Evolutionary conservation across 352 stramenopile species (phyloP), one percentile per base, ranked within the genome.

Genomic region (Globisporangium echinulatum): DNA sequence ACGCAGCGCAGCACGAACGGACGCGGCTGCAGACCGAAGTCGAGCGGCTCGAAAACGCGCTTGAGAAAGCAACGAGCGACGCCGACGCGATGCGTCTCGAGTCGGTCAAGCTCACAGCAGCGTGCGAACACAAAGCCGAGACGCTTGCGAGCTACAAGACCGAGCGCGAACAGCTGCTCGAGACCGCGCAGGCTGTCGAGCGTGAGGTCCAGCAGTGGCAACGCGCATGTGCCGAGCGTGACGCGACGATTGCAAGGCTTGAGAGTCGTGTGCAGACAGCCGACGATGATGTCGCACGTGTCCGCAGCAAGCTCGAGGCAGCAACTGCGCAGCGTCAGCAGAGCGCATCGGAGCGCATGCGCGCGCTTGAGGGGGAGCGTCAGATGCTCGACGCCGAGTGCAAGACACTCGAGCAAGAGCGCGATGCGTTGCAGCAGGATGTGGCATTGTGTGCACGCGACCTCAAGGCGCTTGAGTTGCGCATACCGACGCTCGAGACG

Each of bases 381-480:
- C 67, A 75, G 19, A 54, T 62, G 7, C 71, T 84, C n/a, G 80
- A 90, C 54, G 52, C 78, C 37, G 71, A 87, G 36, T 85, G 85
- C 48, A 72, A 77, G 17, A 54, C 64, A 7, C 72, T 84, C 17
- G 79, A 90, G 55, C 56, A 81, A 42, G 71, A 87, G 33, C 85
- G 85, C 49, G 72, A 73, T 5, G 64, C 70, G 3, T 70, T 90
- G n/a, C 75, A 74, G 3, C 61, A 67, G 15, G 68, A 77, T n/a
- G 43, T 87, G 17, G 57, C 72, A n/a, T 59, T 59, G 6, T 73
- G 86, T 4, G 75, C 87, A 60, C 53, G 78, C 17, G 67, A 87
- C 17, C 43, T 85, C 0, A 74, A 88, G 51, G 54, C 65, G 5
- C 65, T 87, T 25, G 67, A 83, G 58, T 66, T 58, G 13, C 84